Base-by-base conservation (phyloP, 73 alveolate species). In the Uronychia binucleata region DNA sequence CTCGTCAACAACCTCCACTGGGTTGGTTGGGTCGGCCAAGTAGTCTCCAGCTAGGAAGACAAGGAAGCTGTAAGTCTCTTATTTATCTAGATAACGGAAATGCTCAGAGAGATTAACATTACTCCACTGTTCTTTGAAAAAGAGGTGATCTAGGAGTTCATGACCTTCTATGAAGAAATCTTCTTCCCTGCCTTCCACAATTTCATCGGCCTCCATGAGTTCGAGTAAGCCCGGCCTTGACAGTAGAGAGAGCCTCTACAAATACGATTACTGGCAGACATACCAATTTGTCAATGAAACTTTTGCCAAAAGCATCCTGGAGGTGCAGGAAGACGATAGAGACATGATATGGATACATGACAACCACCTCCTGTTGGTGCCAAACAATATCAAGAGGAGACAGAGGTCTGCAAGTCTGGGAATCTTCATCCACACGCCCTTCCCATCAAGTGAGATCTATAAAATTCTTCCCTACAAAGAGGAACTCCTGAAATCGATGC, bases 401-500 rank as follows among this genome's bases (percentile, higher is more conserved):
- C 82, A 85, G 28, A 67, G 74, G 14, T 32, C 67, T 83, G 28
- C 92, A n/a, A 78, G 78, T 29, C 77, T 93, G 8, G 97, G 96
- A n/a, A 30, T 93, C 59, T 90, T 85, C 74, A 25, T 93, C 77
- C 97, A 93, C 79, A n/a, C 88, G 5, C 88, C 97, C 0, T 93
- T 93, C 75, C 97, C 97, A 1, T 59, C 83, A 82, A 83, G 94
- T 25, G 90, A 93, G 35, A 81, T 93, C 31, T 58, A 58, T 33
- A 33, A 80, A 74, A 87, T 90, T 13, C 58, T 86, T 28, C 96
- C 95, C 27, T 80, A 86, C 78, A 79, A 93, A 86, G 85, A 57
- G 32, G 96, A 92, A 82, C 77, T 95, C 1, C 81, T 95, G 26
- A 90, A 95, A 76, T 82, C 95, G 34, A 76, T 95, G 77, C 90